Base-by-base conservation (phyloP, 805 yeast genomes). In the Lachancea waltii region DNA sequence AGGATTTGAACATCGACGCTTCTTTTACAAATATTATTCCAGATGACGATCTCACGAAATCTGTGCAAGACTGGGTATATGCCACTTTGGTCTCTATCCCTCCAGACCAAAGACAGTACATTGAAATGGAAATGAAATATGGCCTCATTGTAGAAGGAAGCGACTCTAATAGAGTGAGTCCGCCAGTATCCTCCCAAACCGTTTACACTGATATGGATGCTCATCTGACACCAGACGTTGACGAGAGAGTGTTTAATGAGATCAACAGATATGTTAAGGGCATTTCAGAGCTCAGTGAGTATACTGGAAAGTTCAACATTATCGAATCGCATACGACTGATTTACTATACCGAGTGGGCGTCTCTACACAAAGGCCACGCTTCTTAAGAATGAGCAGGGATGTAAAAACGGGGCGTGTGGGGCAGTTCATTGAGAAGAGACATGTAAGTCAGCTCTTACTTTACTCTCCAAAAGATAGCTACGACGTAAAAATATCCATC, bases 1-100 rank as follows among this genome's bases (percentile, higher is more conserved):
- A 52, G 10, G 58, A 58, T 38, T 49, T 58, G 7, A 48, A 59
- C 54, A 35, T 62, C 20, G 72, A 68, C 22, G 54, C 67, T 15
- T 58, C 71, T 0, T 60, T 74, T 35, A 74, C 86, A 29, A 71
- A 85, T 13, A 79, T 86, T 0, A 89, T 87, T 4, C 70, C 82
- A 1, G 78, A 84, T 33, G 86, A 85, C 52, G 90, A 85, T 50
- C 67, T 85, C 42, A 82, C 89, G 5, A 75, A 89, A 53, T 76
- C 84, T 23, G 77, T 89, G 5, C 82, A 92, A 16, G 85, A 81
- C 49, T 89, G 97, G 97, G 70, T 89, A 7, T 87, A 82, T 68
- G 87, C 94, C 14, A 81, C 84, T 45, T 68, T 86, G 33, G 70
- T 70, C 31, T 84, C 84, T 23, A 71, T 85, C 27, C 73, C 76